phyloP scores from a whole-genome alignment of 768 basidiomycete species.

The Roridomyces roridus region DNA sequence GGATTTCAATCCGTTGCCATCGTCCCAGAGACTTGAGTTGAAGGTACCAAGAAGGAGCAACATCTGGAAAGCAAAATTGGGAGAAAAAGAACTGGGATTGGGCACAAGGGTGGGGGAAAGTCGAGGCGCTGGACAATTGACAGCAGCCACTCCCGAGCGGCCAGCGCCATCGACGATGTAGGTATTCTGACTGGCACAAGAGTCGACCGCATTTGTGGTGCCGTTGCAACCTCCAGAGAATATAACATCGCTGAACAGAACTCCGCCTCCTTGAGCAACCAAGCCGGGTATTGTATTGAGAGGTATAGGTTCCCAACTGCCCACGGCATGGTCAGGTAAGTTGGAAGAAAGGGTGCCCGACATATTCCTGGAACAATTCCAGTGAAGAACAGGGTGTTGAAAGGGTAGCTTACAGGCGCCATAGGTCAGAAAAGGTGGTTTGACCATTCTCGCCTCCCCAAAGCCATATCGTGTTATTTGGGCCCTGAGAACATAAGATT shows the following conservation, averaged over 20 bases:
- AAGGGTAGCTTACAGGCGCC: slow-evolving; percentile 51
- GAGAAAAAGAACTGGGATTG: slow-evolving; percentile 62
- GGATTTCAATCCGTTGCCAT: slow-evolving; percentile 59
- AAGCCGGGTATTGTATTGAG: slow-evolving; percentile 45
- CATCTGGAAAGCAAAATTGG: slow-evolving; percentile 66
- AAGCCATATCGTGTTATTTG: slow-evolving; percentile 78
- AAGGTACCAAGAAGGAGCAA: slow-evolving; percentile 75
- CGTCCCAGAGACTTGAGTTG: slow-evolving; percentile 69
- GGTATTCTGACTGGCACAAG: slow-evolving; percentile 66
- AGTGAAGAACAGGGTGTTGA: neutral
- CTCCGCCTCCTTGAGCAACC: slow-evolving; percentile 62
- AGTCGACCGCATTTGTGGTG: slow-evolving; percentile 40
- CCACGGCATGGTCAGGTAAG: slow-evolving; percentile 52
- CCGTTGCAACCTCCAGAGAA: slow-evolving; percentile 68
- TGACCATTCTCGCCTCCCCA: slow-evolving; percentile 71
- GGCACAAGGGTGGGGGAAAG: slow-evolving; percentile 63
- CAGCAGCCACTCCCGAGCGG: slow-evolving; percentile 42
- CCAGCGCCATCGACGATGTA: slow-evolving; percentile 58
- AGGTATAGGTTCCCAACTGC: slow-evolving; percentile 63
- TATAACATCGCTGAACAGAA: slow-evolving; percentile 59
- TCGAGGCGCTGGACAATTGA: slow-evolving; percentile 70
- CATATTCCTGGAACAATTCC: slow-evolving; percentile 40
- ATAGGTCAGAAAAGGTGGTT: slow-evolving; percentile 66
- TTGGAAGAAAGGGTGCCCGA: slow-evolving; percentile 79
- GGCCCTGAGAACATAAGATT: slow-evolving; percentile 34